Percentiles rank a stretch among this genome's conserved stretches.
These are phyloP conservation scores for Pisolithus marmoratus DNA, from an alignment of 768 basidiomycete genomes.

Conservation along the genomic window DNA sequence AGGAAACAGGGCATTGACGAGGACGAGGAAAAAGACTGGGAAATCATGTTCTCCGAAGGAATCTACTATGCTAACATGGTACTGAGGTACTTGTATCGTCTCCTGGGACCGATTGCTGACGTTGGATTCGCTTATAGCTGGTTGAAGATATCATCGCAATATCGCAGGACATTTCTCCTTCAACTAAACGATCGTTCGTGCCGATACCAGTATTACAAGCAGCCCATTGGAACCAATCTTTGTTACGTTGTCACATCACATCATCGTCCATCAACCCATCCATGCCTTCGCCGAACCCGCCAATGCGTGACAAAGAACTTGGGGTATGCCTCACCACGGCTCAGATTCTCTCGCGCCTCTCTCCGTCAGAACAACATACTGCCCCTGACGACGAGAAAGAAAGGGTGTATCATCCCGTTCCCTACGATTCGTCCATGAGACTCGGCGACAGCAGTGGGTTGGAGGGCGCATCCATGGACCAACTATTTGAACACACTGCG, in stretches of 20 bases:
- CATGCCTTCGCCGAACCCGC: slow-evolving; percentile 33
- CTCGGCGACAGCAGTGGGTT: slow-evolving; percentile 64
- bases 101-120: background rate
- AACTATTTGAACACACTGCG: slow-evolving; percentile 48
- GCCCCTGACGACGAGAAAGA: slow-evolving; percentile 15
- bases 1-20: slow-evolving; percentile 46
- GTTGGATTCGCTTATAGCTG: slow-evolving; percentile 36
- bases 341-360: slow-evolving; percentile 39
- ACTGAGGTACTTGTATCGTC: slow-evolving; percentile 1
- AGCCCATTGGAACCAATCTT: slow-evolving; percentile 73
- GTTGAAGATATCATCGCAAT: slow-evolving; percentile 76
- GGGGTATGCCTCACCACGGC: slow-evolving; percentile 53
- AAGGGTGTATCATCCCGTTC: slow-evolving; percentile 57
- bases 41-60: slow-evolving; percentile 61
- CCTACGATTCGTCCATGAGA: slow-evolving; percentile 63
- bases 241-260: slow-evolving; percentile 58
- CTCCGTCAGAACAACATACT: slow-evolving; percentile 14
- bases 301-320: slow-evolving; percentile 52
- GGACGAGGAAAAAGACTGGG: slow-evolving; percentile 68
- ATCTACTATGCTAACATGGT: slow-evolving; percentile 91
- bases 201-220: slow-evolving; percentile 62
- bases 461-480: slow-evolving; percentile 59
- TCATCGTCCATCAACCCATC: slow-evolving; percentile 23
- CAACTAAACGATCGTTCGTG: slow-evolving; percentile 64
- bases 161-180: slow-evolving; percentile 69